Percentiles rank a stretch among this genome's conserved stretches.
Conservation (phyloP, 495 filamentous ascomycete genomes). For the Xylaria intraflava region DNA sequence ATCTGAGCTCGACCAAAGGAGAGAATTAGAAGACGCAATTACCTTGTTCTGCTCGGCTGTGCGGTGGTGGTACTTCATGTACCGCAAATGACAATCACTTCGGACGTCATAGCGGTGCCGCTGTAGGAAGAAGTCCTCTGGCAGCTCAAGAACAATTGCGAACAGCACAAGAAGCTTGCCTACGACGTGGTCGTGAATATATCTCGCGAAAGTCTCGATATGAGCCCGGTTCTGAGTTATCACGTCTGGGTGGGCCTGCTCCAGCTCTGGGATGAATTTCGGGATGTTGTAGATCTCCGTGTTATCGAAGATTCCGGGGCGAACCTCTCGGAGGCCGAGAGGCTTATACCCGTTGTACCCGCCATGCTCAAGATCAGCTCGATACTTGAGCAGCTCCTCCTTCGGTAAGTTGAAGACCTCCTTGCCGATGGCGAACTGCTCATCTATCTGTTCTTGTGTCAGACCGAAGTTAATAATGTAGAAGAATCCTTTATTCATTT, state of each 20-base stretch:
- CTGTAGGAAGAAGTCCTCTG: slow-evolving; percentile 44
- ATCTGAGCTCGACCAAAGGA: not conserved
- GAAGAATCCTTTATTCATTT: slow-evolving; percentile 38
- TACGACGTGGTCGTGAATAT: slow-evolving; percentile 43
- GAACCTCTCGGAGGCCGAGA: slow-evolving; percentile 29
- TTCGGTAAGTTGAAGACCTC: slow-evolving; percentile 49
- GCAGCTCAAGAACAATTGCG: slow-evolving; percentile 46
- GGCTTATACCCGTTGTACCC: slow-evolving; percentile 30
- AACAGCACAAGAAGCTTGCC: slow-evolving; percentile 44
- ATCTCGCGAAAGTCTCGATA: slow-evolving; percentile 43
- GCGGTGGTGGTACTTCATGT: slow-evolving; percentile 49
- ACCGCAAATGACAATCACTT: slow-evolving; percentile 45
- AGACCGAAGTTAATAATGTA: slow-evolving; percentile 56
- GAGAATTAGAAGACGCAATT: too few relatives aligned
- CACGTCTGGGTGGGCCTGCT: slow-evolving; percentile 24
- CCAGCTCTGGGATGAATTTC: slow-evolving; percentile 39
- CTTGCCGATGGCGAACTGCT: slow-evolving; percentile 54
- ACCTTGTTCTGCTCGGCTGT: slow-evolving; percentile 34
- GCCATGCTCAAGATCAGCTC: slow-evolving; percentile 26
- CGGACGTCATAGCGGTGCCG: slow-evolving; percentile 44
- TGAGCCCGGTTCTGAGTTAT: slow-evolving; percentile 27
- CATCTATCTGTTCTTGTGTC: slow-evolving; percentile 51
- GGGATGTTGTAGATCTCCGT: slow-evolving; percentile 48
- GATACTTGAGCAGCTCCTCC: slow-evolving; percentile 38
- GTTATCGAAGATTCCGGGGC: slow-evolving; percentile 38